phyloP scores from a whole-genome alignment of 2,329 filamentous ascomycete genomes.

The Trichoderma lentiforme region DNA sequence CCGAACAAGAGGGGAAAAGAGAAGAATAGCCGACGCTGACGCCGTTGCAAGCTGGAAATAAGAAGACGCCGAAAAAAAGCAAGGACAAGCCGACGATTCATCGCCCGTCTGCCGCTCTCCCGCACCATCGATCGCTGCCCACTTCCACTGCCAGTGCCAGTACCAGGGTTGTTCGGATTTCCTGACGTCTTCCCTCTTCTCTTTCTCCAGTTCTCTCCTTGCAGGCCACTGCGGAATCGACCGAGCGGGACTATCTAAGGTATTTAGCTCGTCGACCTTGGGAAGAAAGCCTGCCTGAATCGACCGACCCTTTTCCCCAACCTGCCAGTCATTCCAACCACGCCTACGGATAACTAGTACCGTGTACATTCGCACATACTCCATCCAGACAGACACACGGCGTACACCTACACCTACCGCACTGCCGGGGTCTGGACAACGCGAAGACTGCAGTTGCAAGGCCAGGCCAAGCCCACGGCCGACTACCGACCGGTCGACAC shows the following conservation, averaged over 20 bases:
- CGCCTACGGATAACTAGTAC: not conserved
- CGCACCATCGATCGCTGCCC: conserved; percentile 8
- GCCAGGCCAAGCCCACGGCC: not conserved
- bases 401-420: conserved; percentile 1
- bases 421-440: conserved; percentile 14
- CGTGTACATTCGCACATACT: not conserved
- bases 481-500: conserved; percentile 14
- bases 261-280: conserved; percentile 1
- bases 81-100: not conserved
- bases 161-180: not conserved
- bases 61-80: not conserved
- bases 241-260: conserved; percentile 7
- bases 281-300: not conserved
- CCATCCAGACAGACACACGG: not conserved
- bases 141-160: not conserved
- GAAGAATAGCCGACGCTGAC: not conserved
- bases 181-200: not conserved
- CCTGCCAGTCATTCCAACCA: not conserved
- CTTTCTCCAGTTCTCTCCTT: not conserved
- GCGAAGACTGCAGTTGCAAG: not conserved
- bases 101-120: conserved; percentile 4
- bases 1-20: not conserved
- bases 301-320: not conserved
- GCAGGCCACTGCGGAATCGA: conserved; percentile 9
- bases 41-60: not conserved